These are phyloP conservation scores for Fusarium newnesense DNA, from an alignment of 2,329 filamentous ascomycete genomes.

Conservation along the genomic window DNA sequence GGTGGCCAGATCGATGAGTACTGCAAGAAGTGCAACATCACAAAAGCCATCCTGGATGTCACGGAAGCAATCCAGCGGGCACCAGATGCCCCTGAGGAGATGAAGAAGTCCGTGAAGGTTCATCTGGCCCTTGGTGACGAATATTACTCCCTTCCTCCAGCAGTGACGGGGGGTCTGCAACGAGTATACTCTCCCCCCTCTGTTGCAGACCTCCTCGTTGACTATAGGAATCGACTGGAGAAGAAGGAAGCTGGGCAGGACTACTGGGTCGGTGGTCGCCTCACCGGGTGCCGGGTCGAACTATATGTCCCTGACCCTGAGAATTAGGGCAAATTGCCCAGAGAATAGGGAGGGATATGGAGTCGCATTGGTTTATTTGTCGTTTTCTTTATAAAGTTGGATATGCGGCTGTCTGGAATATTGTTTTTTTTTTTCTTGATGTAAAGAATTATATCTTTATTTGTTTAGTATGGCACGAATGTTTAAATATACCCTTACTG, in stretches of 20 bases:
- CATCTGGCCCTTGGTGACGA: background rate
- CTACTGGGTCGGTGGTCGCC: background rate
- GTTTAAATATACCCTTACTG: background rate
- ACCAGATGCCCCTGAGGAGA: background rate
- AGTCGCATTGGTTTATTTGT: background rate
- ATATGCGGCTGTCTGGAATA: accelerated
- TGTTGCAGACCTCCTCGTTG: background rate
- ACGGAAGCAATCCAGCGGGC: background rate
- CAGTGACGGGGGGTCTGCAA: background rate
- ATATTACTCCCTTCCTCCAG: background rate
- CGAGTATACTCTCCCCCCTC: background rate
- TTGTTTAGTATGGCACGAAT: background rate
- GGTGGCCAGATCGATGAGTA: background rate
- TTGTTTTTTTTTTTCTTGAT: background rate
- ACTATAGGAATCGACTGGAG: background rate
- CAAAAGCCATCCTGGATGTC: background rate
- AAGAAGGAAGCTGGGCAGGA: background rate
- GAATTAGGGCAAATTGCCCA: background rate
- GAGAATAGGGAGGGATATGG: background rate
- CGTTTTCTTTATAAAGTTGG: too few relatives aligned
- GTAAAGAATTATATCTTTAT: background rate
- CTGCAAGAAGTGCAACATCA: background rate
- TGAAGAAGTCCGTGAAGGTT: background rate
- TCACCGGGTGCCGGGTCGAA: background rate
- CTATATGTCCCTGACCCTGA: background rate